Base-by-base conservation (phyloP, 2,329 filamentous ascomycete species). In the Juglanconis juglandina region DNA sequence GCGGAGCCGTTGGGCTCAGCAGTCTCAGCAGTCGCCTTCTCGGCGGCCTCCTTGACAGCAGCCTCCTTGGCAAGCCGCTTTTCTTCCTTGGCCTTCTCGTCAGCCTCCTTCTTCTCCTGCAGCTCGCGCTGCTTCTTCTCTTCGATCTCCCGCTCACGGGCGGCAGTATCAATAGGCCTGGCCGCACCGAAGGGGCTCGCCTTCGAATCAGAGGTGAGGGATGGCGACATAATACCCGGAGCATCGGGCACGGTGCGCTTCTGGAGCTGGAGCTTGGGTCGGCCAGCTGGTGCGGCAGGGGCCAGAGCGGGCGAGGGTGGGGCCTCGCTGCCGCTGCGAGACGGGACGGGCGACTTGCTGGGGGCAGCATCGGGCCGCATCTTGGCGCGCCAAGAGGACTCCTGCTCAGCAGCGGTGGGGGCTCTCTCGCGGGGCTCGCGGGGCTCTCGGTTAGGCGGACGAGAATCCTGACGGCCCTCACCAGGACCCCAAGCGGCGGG, bases 171-270 rank as follows among this genome's bases (percentile, higher is more conserved):
- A 68, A 98, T 96, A 58, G 95, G 95, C 64, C 90, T 88, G 59
- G 95, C 95, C 63, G 90, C 93, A 69, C 95, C 95, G 72, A 99
- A 99, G 46, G 92, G 92, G 75, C 89, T 98, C 33, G 92, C 84
- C 80, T 97, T 98, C 47, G 90, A 80, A 69, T 95, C 89, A 35
- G 77, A 72, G n/a, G 75, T 69, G 9, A 79, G 73, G 10, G 86
- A 79, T 32, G 87, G 72, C 3, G 83, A 77, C 39, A 77, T 66
- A 9, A 76, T 70, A 63, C 84, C 83, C 4, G 79, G 71, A 3
- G 79, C 82, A 69, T 96, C 93, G 0, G 93, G 88, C 11, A 97
- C 91, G 4, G 93, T 97, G 67, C 95, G 87, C 84, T 98, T 98
- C 65, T 87, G 79, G 33, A 99, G 85, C 74, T 98, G 95, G 70